Conservation (phyloP, 768 basidiomycete species). For the Tricholoma matsutake region DNA sequence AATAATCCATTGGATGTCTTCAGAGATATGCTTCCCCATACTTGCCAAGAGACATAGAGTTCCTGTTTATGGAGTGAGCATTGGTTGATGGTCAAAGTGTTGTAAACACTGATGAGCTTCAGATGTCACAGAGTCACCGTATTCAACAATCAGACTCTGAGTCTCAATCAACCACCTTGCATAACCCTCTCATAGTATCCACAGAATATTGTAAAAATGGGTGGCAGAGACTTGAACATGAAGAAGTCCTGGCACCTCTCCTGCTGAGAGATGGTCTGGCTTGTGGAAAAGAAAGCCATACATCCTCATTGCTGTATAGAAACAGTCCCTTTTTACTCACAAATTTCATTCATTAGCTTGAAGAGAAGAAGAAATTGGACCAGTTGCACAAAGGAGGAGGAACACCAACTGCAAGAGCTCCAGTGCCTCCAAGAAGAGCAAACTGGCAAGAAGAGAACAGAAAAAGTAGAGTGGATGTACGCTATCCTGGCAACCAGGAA, state of each 20-base stretch:
- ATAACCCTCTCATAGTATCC: slow-evolving; percentile 1
- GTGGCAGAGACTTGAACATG: slow-evolving; percentile 98
- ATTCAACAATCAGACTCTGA: too few species aligned
- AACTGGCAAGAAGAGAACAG: slow-evolving; percentile 90
- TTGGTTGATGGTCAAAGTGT: too few species aligned
- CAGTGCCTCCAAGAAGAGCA: slow-evolving; percentile 94
- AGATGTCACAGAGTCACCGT: too few species aligned
- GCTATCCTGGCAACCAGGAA: slow-evolving; percentile 94
- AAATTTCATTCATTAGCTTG: slow-evolving; percentile 54
- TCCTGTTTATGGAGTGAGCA: too few species aligned
- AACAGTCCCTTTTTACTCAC: slow-evolving; percentile 12
- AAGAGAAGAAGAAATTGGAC: slow-evolving; percentile 97
- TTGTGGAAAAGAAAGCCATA: slow-evolving; percentile 95
- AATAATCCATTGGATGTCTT: too few species aligned
- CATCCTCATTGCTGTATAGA: slow-evolving; percentile 26
- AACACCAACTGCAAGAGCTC: slow-evolving; percentile 93
- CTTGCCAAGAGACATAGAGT: too few species aligned
- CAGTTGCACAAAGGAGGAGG: slow-evolving; percentile 94
- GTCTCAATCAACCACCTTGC: too few species aligned
- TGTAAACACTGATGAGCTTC: too few species aligned
- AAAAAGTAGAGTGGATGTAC: slow-evolving; percentile 99
- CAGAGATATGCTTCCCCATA: too few species aligned
- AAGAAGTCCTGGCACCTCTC: slow-evolving; percentile 99
- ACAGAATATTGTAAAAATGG: slow-evolving; percentile 66
- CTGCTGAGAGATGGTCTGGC: slow-evolving; percentile 98